Conservation (phyloP, 2,329 filamentous ascomycete species). For the Monilinia polystroma region DNA sequence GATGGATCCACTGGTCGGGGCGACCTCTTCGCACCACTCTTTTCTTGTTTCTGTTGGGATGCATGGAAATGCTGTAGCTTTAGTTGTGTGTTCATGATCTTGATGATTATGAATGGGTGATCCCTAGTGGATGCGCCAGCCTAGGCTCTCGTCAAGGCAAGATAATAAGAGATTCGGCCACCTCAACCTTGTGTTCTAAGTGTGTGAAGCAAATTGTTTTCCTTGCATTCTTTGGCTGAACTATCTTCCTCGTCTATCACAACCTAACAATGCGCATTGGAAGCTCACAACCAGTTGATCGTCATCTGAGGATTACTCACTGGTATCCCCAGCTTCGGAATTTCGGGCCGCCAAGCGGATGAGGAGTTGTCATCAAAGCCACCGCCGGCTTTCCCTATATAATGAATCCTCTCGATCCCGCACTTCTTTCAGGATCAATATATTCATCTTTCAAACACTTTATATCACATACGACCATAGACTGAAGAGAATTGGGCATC, state of each 20-base stretch:
- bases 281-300: too few species aligned
- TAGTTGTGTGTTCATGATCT: constrained; percentile 38
- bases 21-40: constrained; percentile 39
- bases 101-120: constrained; percentile 37
- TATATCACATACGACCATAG: background rate
- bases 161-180: constrained; percentile 43
- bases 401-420: background rate
- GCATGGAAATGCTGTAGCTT: constrained; percentile 39
- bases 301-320: background rate
- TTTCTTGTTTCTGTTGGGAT: constrained; percentile 41
- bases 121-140: constrained; percentile 38
- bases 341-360: background rate
- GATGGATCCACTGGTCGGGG: constrained; percentile 36
- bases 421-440: rapidly evolving
- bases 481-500: too few species aligned
- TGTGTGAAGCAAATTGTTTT: background rate
- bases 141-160: constrained; percentile 38
- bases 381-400: background rate
- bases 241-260: background rate
- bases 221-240: background rate
- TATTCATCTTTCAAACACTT: rapidly evolving
- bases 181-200: constrained; percentile 31
- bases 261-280: background rate
- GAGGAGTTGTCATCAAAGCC: background rate
- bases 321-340: background rate